phyloP scores from a whole-genome alignment of 441 rosid genomes.

The Corymbia citriodora region DNA sequence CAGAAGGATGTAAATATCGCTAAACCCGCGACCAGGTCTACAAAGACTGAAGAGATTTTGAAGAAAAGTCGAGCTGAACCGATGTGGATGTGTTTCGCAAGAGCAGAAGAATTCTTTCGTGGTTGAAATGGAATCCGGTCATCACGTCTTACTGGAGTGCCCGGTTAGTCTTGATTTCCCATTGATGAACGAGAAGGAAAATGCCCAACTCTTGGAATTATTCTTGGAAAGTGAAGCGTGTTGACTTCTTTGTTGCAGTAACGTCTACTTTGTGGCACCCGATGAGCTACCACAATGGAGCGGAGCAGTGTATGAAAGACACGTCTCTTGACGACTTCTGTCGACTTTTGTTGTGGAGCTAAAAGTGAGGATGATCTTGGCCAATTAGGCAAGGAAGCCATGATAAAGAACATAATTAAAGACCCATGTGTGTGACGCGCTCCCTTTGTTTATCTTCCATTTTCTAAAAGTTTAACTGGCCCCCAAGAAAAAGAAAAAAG shows the following conservation, averaged over 20 bases:
- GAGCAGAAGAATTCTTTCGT: background rate
- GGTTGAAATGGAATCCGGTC: background rate
- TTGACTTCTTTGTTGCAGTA: background rate
- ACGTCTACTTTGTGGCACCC: background rate
- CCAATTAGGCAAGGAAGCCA: background rate
- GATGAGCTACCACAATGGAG: background rate
- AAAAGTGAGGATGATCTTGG: background rate
- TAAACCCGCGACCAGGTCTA: background rate
- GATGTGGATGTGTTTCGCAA: background rate
- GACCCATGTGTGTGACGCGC: background rate
- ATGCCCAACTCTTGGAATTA: accelerated
- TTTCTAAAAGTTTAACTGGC: background rate
- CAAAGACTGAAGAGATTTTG: background rate
- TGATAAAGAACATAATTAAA: background rate
- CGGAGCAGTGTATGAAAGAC: background rate
- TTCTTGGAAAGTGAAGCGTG: background rate
- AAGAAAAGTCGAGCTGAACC: background rate
- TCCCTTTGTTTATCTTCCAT: background rate
- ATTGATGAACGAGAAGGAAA: background rate
- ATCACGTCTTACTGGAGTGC: background rate
- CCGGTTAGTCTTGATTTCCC: background rate
- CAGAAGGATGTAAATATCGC: background rate
- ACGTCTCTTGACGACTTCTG: background rate
- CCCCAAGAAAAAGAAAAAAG: background rate
- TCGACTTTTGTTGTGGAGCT: background rate